These are phyloP conservation scores for Patellifolia procumbens DNA, from an alignment of 179 eudicot genomes.

Conservation along the genomic window DNA sequence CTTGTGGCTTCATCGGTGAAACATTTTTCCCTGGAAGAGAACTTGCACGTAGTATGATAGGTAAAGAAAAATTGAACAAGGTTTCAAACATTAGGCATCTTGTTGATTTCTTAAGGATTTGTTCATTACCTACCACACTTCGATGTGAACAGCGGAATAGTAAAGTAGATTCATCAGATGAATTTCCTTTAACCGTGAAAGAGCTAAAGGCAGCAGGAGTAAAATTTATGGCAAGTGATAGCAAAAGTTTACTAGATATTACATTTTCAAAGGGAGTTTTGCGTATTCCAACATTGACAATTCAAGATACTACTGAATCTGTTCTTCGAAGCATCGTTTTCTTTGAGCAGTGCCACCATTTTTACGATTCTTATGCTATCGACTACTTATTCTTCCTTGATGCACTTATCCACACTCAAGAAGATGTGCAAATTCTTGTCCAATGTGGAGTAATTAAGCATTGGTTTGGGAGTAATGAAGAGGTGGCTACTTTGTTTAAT, in stretches of 20 bases:
- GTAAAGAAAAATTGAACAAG: background rate
- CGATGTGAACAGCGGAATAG: background rate
- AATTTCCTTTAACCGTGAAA: slow-evolving; percentile 11
- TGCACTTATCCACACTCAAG: slow-evolving; percentile 31
- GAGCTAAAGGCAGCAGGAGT: slow-evolving; percentile 28
- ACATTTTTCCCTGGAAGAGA: slow-evolving; percentile 6
- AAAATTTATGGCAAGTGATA: slow-evolving; percentile 8
- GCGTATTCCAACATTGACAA: slow-evolving; percentile 22
- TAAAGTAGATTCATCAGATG: background rate
- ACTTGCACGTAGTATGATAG: background rate
- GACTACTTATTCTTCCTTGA: slow-evolving; percentile 32
- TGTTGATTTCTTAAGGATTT: slow-evolving; percentile 27
- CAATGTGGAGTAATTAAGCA: slow-evolving; percentile 32
- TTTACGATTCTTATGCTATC: slow-evolving; percentile 29
- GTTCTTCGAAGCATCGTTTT: slow-evolving; percentile 27
- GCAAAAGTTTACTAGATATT: slow-evolving; percentile 21
- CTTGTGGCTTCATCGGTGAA: background rate
- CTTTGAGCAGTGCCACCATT: slow-evolving; percentile 31
- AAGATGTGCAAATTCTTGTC: slow-evolving; percentile 27
- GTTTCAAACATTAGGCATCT: slow-evolving; percentile 24
- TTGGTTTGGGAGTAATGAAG: slow-evolving; percentile 27
- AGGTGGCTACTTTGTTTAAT: slow-evolving; percentile 32
- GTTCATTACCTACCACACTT: slow-evolving; percentile 26
- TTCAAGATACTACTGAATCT: slow-evolving; percentile 29
- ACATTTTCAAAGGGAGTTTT: slow-evolving; percentile 20